Conservation (phyloP, 495 filamentous ascomycete species). For the Hypoxylon trugodes region DNA sequence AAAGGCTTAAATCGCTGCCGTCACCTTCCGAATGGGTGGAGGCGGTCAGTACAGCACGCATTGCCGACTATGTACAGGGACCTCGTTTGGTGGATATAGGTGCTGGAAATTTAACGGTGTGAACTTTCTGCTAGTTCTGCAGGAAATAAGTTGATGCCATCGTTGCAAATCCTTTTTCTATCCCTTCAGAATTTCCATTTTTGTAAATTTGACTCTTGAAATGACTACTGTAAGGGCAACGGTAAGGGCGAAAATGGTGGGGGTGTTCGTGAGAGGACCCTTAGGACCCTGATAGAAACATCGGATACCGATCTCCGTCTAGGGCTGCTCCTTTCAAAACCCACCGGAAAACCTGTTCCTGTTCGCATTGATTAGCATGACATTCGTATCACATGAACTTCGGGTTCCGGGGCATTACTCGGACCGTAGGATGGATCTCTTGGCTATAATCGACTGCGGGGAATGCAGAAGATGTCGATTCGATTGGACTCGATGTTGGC, state of each 20-base stretch:
- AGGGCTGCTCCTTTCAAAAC: not conserved
- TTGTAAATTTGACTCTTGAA: no score
- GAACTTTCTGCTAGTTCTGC: not conserved
- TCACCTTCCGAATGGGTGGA: not conserved
- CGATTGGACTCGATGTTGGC: constrained; percentile 6
- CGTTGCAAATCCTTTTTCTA: no score
- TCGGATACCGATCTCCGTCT: not conserved
- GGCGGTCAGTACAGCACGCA: not conserved
- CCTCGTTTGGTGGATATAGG: not conserved
- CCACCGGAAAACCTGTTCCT: not conserved
- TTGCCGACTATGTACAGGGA: not conserved
- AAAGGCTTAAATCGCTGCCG: not conserved
- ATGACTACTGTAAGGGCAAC: no score
- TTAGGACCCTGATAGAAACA: no score
- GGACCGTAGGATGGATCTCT: constrained; percentile 3
- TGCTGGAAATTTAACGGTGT: not conserved
- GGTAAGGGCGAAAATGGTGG: no score
- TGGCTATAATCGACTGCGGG: constrained; percentile 8
- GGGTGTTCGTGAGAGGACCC: no score
- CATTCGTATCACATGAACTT: constrained; percentile 7
- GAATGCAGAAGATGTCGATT: not conserved
- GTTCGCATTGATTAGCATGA: not conserved
- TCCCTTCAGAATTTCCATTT: no score
- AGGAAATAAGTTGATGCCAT: no score
- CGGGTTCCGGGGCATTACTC: constrained; percentile 3